Conservation (phyloP, 345 rosid genomes). For the Balakata baccata region DNA sequence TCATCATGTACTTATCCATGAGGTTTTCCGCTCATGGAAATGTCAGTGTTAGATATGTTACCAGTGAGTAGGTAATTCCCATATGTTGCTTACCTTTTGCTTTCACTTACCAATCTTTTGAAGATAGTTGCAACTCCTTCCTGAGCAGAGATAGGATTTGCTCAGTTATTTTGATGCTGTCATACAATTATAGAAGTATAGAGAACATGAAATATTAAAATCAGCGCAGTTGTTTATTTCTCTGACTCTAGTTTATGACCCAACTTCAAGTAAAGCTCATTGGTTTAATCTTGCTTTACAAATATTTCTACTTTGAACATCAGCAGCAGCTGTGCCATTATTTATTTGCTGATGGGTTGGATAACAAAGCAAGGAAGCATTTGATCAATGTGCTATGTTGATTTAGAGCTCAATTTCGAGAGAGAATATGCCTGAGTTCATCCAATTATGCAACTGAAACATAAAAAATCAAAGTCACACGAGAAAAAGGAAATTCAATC, state of each 20-base stretch:
- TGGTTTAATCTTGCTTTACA: neutral
- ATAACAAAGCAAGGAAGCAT: too few relatives aligned
- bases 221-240: neutral
- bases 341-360: neutral
- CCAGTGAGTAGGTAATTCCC: too few relatives aligned
- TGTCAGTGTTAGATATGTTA: neutral
- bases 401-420: neutral
- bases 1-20: neutral
- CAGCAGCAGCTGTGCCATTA: neutral
- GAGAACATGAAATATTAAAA: neutral
- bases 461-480: neutral
- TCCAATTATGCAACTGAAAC: neutral
- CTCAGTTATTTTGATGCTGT: neutral
- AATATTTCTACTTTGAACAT: too few relatives aligned
- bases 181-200: neutral
- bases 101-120: neutral
- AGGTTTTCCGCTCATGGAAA: neutral
- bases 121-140: neutral
- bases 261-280: neutral
- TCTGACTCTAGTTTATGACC: neutral
- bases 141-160: neutral
- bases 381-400: neutral
- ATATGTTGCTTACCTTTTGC: neutral
- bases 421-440: neutral
- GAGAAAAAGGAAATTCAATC: neutral